These are phyloP conservation scores for Proliferodiscus dingleyae DNA, from an alignment of 2,329 filamentous ascomycete genomes.

Conservation along the genomic window DNA sequence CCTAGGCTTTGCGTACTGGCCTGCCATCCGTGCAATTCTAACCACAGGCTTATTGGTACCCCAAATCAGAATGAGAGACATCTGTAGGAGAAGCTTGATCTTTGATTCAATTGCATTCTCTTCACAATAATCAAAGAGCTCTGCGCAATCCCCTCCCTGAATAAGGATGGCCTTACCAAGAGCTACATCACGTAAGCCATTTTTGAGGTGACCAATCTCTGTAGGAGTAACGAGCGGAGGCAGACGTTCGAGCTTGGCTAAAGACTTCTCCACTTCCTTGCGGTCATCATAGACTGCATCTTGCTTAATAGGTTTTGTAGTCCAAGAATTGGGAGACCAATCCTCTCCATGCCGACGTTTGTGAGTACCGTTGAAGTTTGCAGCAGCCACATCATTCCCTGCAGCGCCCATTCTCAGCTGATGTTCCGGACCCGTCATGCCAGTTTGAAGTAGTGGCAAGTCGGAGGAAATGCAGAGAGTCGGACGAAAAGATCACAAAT, in stretches of 20 bases:
- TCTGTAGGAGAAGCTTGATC: constrained; percentile 93
- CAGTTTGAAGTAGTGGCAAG: background rate
- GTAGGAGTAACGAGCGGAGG: constrained; percentile 75
- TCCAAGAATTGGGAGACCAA: constrained; percentile 67
- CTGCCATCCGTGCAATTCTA: constrained; percentile 91
- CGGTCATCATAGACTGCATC: constrained; percentile 64
- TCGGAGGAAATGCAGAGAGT: no score
- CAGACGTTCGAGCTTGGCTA: constrained; percentile 60
- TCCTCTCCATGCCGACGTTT: background rate
- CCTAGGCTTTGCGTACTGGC: constrained; percentile 94
- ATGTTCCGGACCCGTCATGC: background rate
- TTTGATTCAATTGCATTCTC: constrained; percentile 88
- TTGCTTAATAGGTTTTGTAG: constrained; percentile 74
- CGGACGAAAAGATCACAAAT: no score
- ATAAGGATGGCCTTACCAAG: constrained; percentile 87
- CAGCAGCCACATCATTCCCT: background rate
- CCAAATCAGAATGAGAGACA: constrained; percentile 95
- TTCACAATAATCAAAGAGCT: constrained; percentile 95
- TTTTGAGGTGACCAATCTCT: constrained; percentile 76
- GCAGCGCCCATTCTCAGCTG: background rate
- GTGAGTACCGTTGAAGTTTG: background rate
- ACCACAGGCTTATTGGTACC: constrained; percentile 78
- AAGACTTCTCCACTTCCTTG: constrained; percentile 52
- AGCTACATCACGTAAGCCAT: constrained; percentile 78
- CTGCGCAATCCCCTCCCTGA: constrained; percentile 94